Evolutionary conservation across 768 basidiomycete genomes (phyloP).

Genomic region (Kwoniella heveanensis): DNA sequence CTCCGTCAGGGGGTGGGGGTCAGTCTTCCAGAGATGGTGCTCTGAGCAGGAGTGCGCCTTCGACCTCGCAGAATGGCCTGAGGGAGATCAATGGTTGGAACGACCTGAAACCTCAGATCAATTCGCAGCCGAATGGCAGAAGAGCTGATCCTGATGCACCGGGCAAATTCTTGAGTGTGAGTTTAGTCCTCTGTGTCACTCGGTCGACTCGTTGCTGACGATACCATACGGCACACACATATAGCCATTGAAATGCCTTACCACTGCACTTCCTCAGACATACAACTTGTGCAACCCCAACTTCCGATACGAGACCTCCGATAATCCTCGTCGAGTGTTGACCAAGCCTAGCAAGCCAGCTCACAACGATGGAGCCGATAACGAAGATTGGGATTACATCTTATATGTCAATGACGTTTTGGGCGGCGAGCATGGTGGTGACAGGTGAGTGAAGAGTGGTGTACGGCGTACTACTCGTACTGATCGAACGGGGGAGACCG

Average conservation of each 20-base stretch:
- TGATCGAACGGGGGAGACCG: not conserved
- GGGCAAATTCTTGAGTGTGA: conserved; percentile 77
- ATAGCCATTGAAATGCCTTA: conserved; percentile 70
- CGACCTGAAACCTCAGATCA: conserved; percentile 77
- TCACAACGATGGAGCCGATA: conserved; percentile 96
- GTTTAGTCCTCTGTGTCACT: conserved; percentile 52
- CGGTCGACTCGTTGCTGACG: not conserved
- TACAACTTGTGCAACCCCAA: conserved; percentile 91
- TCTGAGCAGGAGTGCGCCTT: conserved; percentile 37
- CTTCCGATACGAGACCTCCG: conserved; percentile 90
- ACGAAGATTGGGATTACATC: conserved; percentile 99
- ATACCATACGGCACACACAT: not conserved
- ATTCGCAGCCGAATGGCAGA: conserved; percentile 66
- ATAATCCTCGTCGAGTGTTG: conserved; percentile 92
- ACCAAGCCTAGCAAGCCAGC: conserved; percentile 96
- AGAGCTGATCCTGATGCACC: conserved; percentile 69
- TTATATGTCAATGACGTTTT: conserved; percentile 98
- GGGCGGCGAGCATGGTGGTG: conserved; percentile 79
- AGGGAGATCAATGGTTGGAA: conserved; percentile 72
- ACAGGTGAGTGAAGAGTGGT: conserved; percentile 86
- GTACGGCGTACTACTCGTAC: not conserved
- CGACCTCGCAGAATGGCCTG: conserved; percentile 62
- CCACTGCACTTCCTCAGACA: conserved; percentile 83
- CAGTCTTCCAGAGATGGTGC: conserved; percentile 8
- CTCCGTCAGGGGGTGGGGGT: conserved; percentile 32